Conservation (phyloP, 495 filamentous ascomycete genomes). For the Xylaria intraflava region DNA sequence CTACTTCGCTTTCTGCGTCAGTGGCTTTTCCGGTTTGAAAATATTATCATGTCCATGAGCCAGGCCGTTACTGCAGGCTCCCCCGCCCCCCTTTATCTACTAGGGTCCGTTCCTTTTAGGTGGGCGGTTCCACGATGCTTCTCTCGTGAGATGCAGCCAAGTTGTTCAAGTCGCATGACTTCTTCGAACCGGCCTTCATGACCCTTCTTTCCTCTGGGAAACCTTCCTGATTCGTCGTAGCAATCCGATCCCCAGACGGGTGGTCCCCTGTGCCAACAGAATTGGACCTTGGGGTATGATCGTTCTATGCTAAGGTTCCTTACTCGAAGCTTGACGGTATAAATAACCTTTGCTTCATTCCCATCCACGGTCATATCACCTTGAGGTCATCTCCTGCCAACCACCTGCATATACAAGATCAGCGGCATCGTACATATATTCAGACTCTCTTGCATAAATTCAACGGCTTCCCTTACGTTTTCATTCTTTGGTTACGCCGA, state of each 20-base stretch:
- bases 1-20: neutral
- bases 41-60: neutral
- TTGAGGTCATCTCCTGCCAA: neutral
- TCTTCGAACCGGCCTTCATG: constrained; percentile 1
- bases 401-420: constrained; percentile 2
- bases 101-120: neutral
- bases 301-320: neutral
- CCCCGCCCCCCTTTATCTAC: neutral
- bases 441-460: neutral
- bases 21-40: neutral
- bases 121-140: constrained; percentile 5
- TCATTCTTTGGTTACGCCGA: constrained; percentile 1
- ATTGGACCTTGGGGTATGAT: neutral
- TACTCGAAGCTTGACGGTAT: constrained; percentile 1
- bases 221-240: constrained; percentile 29
- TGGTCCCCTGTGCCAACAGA: neutral
- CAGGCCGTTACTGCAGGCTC: constrained; percentile 1
- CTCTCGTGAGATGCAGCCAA: neutral
- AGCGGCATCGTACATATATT: neutral
- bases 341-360: constrained; percentile 6
- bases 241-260: constrained; percentile 20
- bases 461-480: neutral
- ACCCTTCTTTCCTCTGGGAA: constrained; percentile 16
- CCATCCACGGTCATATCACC: neutral
- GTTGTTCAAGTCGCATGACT: constrained; percentile 10